Conservation (phyloP, 768 basidiomycete species). For the Podaxis pistillaris region DNA sequence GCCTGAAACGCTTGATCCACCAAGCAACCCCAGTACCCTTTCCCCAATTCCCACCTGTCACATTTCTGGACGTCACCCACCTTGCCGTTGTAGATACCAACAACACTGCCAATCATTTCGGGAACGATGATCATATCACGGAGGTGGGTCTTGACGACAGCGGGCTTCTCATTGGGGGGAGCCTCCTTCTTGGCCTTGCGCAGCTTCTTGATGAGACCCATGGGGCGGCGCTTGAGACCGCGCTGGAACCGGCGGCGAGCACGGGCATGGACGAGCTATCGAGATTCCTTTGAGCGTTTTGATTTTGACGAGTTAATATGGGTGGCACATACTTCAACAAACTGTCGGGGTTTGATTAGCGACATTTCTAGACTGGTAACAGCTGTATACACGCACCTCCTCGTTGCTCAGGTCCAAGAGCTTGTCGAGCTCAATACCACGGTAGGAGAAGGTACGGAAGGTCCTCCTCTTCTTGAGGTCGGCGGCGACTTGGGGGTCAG, state of each 20-base stretch:
- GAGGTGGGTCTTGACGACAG: conserved; percentile 98
- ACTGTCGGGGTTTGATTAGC: conserved; percentile 37
- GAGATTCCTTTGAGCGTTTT: background rate
- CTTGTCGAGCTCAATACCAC: conserved; percentile 97
- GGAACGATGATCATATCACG: conserved; percentile 99
- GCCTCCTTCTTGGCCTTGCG: conserved; percentile 99
- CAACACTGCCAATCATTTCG: conserved; percentile 98
- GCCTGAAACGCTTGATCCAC: conserved; percentile 8
- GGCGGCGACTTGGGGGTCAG: conserved; percentile 91
- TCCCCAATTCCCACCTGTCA: background rate
- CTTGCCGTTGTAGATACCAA: conserved; percentile 99
- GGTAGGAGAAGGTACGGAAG: conserved; percentile 98
- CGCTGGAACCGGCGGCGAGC: conserved; percentile 98
- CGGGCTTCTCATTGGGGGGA: conserved; percentile 98
- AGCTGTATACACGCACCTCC: conserved; percentile 59
- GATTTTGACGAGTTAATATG: background rate
- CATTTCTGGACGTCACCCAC: conserved; percentile 35
- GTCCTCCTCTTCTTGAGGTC: conserved; percentile 99
- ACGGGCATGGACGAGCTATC: conserved; percentile 94
- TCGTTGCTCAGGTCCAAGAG: conserved; percentile 96
- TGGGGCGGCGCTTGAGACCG: conserved; percentile 96
- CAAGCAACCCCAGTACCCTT: background rate
- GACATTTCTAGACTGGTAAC: background rate
- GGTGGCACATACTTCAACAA: conserved; percentile 65
- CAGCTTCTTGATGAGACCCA: conserved; percentile 99